A percentile compares a stretch with the other conserved stretches of the same genome.
Conservation (phyloP, 2,329 filamentous ascomycete genomes). For the Calonectria hawksworthii region DNA sequence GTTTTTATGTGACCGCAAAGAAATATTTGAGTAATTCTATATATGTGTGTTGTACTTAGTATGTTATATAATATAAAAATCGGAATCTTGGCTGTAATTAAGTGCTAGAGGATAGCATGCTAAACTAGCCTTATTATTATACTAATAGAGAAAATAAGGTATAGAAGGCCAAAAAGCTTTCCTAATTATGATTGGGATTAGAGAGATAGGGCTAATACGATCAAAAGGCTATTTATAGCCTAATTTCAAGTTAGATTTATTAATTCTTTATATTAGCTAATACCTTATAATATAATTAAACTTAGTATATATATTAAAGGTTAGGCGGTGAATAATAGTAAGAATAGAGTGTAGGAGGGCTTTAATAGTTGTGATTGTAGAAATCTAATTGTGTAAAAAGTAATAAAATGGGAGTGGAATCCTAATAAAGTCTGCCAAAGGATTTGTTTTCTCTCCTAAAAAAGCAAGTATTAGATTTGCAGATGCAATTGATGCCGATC, state of each 20-base stretch:
- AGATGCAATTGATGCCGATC: neutral
- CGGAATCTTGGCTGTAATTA: neutral
- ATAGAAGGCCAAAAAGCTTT: neutral
- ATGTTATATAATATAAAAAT: neutral
- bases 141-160: neutral
- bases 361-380: neutral
- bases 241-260: neutral
- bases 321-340: neutral
- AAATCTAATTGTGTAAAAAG: neutral
- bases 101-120: neutral
- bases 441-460: constrained; percentile 3
- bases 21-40: neutral
- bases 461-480: constrained; percentile 5
- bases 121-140: neutral
- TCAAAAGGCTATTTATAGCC: neutral
- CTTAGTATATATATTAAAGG: neutral
- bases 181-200: neutral
- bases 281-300: neutral
- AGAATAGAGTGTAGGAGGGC: neutral
- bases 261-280: neutral
- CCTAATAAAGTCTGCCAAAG: neutral
- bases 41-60: neutral
- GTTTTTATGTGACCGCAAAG: neutral
- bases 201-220: neutral
- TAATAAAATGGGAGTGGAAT: constrained; percentile 2